Evolutionary conservation across 2,329 filamentous ascomycete genomes (phyloP), one percentile per base, ranked within the genome.

Genomic region (Diplocarpon mali): DNA sequence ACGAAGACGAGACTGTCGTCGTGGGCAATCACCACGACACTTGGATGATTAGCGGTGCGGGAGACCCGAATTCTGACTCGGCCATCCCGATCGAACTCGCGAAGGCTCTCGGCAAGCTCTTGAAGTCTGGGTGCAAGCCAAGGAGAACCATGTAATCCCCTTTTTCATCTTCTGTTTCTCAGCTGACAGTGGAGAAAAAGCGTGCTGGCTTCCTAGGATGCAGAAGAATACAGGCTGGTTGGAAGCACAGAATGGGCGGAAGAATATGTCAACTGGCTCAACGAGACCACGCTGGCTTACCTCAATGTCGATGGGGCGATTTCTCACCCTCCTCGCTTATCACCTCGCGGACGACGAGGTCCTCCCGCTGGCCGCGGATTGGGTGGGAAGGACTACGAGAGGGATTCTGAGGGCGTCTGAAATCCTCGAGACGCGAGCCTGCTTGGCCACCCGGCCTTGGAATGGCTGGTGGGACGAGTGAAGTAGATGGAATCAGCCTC

Each of bases 21-120:
- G 65, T 95, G 15, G 87, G 87, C 7, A 93, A 93, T 59, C 87
- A 94, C 58, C 77, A 85, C 28, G 87, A 94, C 62, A 83, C 87
- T 0, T 90, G 85, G 85, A 79, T 80, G n/a, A 32, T 40, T 14
- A 85, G 85, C 10, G 85, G 85, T 16, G 83, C 83, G 8, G 82
- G 71, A 8, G 85, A 90, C 55, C 85, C 85, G 1, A 88, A 88
- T 67, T 83, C 79, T 51, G 85, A 85, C 47, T 85, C 81, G 16
- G 82, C 85, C 1, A 75, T 79, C 0, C 62, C 90, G 42, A 85
- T 85, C 51, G 85, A 90, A 56, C 75, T 88, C 1, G 73, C 87
- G 35, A 75, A 81, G 44, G 77, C 77, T 40, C 83, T 89, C 50
- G 82, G 83, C 14, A 69, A 74, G 50, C 82, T 84, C 3, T 62